phyloP scores from a whole-genome alignment of 1,284 basidiomycete genomes.

The Stygiomarasmius scandens region DNA sequence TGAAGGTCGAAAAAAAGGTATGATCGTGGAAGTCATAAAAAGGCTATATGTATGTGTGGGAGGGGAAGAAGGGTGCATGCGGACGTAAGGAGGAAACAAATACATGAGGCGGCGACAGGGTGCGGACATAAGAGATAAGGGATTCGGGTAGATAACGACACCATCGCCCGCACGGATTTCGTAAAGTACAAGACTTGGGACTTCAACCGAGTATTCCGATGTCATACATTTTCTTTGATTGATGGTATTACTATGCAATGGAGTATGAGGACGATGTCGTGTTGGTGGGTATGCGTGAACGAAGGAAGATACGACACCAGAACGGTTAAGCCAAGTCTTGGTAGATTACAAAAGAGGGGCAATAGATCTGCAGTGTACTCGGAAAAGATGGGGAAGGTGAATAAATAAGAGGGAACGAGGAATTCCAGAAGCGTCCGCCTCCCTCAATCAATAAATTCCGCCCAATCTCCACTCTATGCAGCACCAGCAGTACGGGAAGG shows the following conservation, averaged over 20 bases:
- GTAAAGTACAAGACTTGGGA: background rate
- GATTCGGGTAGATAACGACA: background rate
- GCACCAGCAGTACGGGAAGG: constrained; percentile 57
- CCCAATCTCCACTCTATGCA: constrained; percentile 26
- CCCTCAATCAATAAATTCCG: constrained; percentile 4
- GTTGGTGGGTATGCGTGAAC: background rate
- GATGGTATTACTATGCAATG: background rate
- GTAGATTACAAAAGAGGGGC: constrained; percentile 7
- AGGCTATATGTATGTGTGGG: too few species aligned
- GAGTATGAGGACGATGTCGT: too few species aligned
- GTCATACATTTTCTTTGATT: background rate
- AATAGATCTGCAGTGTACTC: constrained; percentile 1
- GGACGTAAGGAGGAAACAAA: background rate
- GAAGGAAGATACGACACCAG: constrained; percentile 4
- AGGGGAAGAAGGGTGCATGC: background rate
- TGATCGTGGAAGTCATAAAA: too few species aligned
- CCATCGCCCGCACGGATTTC: background rate
- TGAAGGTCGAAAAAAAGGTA: too few species aligned
- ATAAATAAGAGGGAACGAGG: constrained; percentile 8
- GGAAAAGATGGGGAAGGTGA: background rate
- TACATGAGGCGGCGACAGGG: too few species aligned
- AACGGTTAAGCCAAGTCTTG: constrained; percentile 6
- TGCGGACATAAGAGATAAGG: background rate
- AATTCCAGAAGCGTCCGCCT: background rate
- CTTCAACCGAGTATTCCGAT: background rate